phyloP scores from a whole-genome alignment of 345 rosid genomes.

The Gossypioides kirkii region DNA sequence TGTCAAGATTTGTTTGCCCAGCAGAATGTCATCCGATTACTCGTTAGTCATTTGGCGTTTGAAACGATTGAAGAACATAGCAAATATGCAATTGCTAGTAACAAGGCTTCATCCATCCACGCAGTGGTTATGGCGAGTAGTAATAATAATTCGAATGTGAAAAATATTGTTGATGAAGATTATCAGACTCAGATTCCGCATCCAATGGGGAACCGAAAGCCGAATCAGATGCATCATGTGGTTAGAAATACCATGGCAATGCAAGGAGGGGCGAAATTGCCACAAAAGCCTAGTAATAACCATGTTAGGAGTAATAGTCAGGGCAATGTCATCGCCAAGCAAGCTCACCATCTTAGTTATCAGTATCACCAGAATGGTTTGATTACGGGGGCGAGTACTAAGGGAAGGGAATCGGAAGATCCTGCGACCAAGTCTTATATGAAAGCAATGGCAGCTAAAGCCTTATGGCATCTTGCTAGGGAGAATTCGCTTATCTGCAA shows the following conservation, averaged over 20 bases:
- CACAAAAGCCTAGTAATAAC: slow-evolving; percentile 23
- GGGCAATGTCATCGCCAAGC: slow-evolving; percentile 26
- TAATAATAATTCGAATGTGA: slow-evolving; percentile 23
- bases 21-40: slow-evolving; percentile 61
- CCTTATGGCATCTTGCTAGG: slow-evolving; percentile 80
- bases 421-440: slow-evolving; percentile 67
- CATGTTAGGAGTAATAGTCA: slow-evolving; percentile 24
- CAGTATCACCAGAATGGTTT: slow-evolving; percentile 55
- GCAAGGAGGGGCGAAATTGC: slow-evolving; percentile 35
- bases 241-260: slow-evolving; percentile 63
- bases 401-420: slow-evolving; percentile 80
- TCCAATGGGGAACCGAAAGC: slow-evolving; percentile 39
- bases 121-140: slow-evolving; percentile 68
- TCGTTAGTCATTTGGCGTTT: slow-evolving; percentile 86
- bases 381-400: slow-evolving; percentile 40
- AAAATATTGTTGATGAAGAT: slow-evolving; percentile 31
- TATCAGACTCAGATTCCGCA: slow-evolving; percentile 29
- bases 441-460: slow-evolving; percentile 93
- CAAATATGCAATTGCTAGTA: slow-evolving; percentile 66
- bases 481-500: slow-evolving; percentile 71
- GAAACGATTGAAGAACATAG: slow-evolving; percentile 93
- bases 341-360: slow-evolving; percentile 30
- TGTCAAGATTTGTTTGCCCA: slow-evolving; percentile 83
- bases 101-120: slow-evolving; percentile 66
- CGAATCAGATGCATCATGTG: slow-evolving; percentile 58